Percentiles rank a stretch among this genome's conserved stretches.
Evolutionary conservation across 805 yeast species (phyloP).

Genomic region (Pichia ethanolica): DNA sequence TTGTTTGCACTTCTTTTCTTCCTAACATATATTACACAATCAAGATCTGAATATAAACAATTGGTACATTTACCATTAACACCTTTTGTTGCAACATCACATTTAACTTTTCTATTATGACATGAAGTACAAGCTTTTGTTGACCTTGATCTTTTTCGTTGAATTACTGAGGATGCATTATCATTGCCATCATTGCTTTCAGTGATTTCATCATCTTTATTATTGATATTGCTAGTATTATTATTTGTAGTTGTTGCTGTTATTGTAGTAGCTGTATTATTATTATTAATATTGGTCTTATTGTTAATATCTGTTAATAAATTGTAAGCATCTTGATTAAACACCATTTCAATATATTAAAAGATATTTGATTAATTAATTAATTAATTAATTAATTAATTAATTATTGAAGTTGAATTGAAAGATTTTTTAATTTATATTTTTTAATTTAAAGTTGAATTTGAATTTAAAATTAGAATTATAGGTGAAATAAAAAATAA

Average conservation of each 20-base stretch:
- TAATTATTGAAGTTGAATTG: no score
- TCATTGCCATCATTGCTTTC: neutral
- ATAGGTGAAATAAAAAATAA: no score
- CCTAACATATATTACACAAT: slow-evolving; percentile 52
- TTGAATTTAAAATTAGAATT: no score
- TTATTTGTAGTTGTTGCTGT: no score
- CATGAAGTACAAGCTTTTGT: slow-evolving; percentile 68
- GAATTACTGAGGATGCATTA: neutral
- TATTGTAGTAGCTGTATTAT: no score
- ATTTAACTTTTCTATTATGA: slow-evolving; percentile 67
- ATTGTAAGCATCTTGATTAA: neutral
- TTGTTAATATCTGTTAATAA: neutral
- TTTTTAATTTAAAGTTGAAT: no score
- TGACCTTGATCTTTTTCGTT: slow-evolving; percentile 47
- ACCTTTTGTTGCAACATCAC: slow-evolving; percentile 45
- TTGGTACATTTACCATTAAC: slow-evolving; percentile 53
- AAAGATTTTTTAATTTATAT: no score
- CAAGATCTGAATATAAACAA: slow-evolving; percentile 61
- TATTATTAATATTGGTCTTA: neutral
- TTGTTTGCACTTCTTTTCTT: slow-evolving; percentile 20
- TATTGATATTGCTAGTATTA: neutral
- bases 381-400: no score
- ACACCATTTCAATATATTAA: no score
- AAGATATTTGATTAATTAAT: no score
- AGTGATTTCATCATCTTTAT: neutral